Evolutionary conservation across 345 rosid species (phyloP).

Genomic region (Cardamine occulta): DNA sequence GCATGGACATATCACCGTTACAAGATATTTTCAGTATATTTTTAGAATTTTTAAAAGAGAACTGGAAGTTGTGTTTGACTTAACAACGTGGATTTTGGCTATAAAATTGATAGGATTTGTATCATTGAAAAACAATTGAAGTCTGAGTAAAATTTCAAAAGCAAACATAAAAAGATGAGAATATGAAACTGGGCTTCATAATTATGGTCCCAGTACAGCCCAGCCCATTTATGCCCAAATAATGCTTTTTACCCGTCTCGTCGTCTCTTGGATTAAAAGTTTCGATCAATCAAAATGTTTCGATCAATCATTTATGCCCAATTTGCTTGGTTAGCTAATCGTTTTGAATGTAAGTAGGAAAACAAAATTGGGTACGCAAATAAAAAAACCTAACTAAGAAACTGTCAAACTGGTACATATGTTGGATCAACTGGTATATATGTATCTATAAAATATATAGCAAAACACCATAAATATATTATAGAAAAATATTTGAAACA

Average conservation of each 20-base stretch:
- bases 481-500: no score
- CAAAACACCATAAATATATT: no score
- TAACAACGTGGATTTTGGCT: not conserved
- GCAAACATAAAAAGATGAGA: not conserved
- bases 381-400: not conserved
- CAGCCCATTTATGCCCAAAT: not conserved
- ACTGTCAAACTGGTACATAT: not conserved
- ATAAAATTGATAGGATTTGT: not conserved
- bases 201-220: not conserved
- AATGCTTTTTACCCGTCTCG: not conserved
- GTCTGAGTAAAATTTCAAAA: not conserved
- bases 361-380: no score
- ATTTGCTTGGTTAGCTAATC: not conserved
- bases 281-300: not conserved
- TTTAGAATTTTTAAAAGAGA: not conserved
- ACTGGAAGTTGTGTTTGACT: not conserved
- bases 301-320: no score
- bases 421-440: no score
- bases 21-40: not conserved
- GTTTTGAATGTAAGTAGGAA: not conserved
- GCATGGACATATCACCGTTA: not conserved
- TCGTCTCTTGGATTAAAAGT: not conserved
- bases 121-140: not conserved
- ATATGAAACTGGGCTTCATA: not conserved
- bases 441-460: no score